These are phyloP conservation scores for Petunia axillaris DNA, from an alignment of 257 asterid species.

Conservation along the genomic window DNA sequence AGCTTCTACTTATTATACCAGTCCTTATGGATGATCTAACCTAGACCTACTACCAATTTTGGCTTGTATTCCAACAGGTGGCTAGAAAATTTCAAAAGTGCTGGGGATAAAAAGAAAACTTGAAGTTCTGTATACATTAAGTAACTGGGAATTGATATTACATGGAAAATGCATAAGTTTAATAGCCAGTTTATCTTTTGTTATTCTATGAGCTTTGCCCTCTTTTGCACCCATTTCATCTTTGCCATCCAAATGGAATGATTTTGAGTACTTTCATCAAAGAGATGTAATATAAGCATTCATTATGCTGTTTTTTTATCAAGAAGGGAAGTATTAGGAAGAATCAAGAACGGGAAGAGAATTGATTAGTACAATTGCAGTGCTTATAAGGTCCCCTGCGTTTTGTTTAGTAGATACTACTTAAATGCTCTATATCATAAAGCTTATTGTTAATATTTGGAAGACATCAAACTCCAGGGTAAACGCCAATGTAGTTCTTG, in stretches of 20 bases:
- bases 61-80: not conserved
- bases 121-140: not conserved
- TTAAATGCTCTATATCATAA: not conserved
- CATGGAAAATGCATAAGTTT: not conserved
- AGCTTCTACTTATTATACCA: slow-evolving; percentile 36
- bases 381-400: not conserved
- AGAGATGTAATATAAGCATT: too few species aligned
- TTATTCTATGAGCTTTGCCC: not conserved
- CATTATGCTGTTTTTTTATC: too few species aligned
- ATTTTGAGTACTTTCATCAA: too few species aligned
- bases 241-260: too few species aligned
- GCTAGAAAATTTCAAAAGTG: not conserved
- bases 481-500: slow-evolving; percentile 31
- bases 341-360: too few species aligned
- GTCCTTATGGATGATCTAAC: not conserved
- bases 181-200: not conserved
- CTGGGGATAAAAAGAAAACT: not conserved
- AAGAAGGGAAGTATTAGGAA: too few species aligned
- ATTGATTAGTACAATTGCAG: not conserved
- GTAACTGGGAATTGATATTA: not conserved
- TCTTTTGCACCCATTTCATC: too few species aligned
- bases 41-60: not conserved
- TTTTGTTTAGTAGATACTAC: not conserved
- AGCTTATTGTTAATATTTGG: not conserved
- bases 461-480: not conserved